Evolutionary conservation across 1,284 basidiomycete genomes (phyloP).

Genomic region (Agroathelia rolfsii): DNA sequence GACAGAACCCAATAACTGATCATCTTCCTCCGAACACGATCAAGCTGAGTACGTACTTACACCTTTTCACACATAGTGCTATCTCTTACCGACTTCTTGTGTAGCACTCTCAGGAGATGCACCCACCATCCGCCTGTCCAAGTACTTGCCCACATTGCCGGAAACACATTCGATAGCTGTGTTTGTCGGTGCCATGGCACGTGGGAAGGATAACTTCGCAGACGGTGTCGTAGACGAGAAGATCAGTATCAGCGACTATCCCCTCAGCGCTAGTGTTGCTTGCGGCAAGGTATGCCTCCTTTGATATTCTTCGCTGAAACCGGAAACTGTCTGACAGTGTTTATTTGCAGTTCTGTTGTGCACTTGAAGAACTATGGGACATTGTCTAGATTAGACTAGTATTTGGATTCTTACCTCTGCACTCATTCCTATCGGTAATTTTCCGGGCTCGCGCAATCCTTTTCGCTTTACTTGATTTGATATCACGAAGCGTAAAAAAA

Average conservation of each 20-base stretch:
- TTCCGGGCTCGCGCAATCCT: no score
- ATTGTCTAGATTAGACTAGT: conserved; percentile 41
- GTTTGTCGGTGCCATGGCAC: conserved; percentile 96
- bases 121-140: conserved; percentile 72
- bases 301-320: not conserved
- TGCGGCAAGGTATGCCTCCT: conserved; percentile 82
- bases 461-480: no score
- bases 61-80: conserved; percentile 3
- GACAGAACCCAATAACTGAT: conserved; percentile 88
- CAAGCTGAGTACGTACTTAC: conserved; percentile 75
- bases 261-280: conserved; percentile 89
- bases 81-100: no score
- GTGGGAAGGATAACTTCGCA: conserved; percentile 94
- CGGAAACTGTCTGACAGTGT: conserved; percentile 1
- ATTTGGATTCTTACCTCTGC: no score
- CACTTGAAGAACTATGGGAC: conserved; percentile 55
- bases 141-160: conserved; percentile 77
- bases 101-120: conserved; percentile 89
- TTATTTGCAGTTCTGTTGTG: conserved; percentile 56
- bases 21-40: conserved; percentile 93
- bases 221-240: conserved; percentile 96
- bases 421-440: no score
- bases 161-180: conserved; percentile 86
- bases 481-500: no score
- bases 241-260: conserved; percentile 93